Base-by-base conservation (phyloP, 2,329 filamentous ascomycete species). In the Parastagonospora avenae region DNA sequence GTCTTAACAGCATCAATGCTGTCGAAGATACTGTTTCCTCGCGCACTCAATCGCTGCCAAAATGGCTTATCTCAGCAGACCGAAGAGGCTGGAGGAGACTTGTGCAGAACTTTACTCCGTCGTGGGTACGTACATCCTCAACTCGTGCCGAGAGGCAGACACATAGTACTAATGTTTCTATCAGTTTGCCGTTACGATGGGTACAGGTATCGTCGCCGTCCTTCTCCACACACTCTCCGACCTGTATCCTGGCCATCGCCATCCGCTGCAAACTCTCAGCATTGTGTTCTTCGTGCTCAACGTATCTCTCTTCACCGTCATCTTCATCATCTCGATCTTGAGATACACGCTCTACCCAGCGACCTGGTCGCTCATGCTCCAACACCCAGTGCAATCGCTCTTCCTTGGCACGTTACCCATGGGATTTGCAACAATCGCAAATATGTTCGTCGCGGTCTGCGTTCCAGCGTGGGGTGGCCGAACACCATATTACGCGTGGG, bases 351-450 rank as follows among this genome's bases (percentile, higher is more conserved):
- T 90, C 1, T 90, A 87, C 63, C 87, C 86, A 0, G 78, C 81
- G 48, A 84, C 88, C 9, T 90, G 86, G 81, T 64, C 49, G 0
- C 80, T 80, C n/a, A 88, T 91, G 86, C 78, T 90, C 16, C 74
- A 75, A 4, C 84, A 90, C 64, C 85, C 86, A 0, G 80, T 80
- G 0, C 85, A 91, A 64, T 85, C 82, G 2, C 76, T 91, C 46
- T 90, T 90, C 59, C 72, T 90, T 2, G 87, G 74, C 0, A 86
- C 85, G 0, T 78, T 88, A 10, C 86, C 86, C 1, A 89, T 89
- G 85, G 86, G 81, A 0, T 80, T 89, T 49, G 82, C 85, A 0
- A 89, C 86, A 2, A 83, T 89, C 43, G 79, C 89, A 56, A 85
- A 85, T 59, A 87, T 88, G 84, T 82, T 85, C 61, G 76, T 84